phyloP scores from a whole-genome alignment of 2,329 filamentous ascomycete species.

The Didymosphaeria variabile region DNA sequence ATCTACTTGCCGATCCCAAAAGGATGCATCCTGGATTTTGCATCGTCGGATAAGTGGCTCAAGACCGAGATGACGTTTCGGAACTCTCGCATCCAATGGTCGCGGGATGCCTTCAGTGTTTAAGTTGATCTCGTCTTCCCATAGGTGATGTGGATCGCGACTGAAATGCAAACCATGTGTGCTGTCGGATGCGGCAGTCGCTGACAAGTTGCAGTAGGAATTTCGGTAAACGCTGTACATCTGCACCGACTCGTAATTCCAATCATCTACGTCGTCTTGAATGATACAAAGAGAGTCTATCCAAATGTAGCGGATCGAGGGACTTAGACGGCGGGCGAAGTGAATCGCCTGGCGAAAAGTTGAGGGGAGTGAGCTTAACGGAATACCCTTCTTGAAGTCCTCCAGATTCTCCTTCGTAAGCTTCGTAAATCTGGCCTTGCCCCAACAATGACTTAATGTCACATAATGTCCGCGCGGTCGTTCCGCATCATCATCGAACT shows the following conservation, averaged over 20 bases:
- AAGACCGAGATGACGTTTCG: background rate
- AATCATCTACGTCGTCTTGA: background rate
- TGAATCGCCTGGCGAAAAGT: background rate
- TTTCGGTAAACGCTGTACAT: background rate
- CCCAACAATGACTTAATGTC: background rate
- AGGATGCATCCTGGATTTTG: background rate
- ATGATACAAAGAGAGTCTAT: background rate
- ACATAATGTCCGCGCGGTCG: background rate
- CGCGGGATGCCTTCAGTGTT: background rate
- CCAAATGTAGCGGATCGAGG: background rate
- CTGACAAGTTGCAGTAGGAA: background rate
- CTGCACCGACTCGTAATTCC: background rate
- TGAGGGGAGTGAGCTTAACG: background rate
- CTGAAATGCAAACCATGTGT: background rate
- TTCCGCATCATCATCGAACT: background rate
- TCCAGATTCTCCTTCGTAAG: background rate
- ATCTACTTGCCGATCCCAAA: background rate
- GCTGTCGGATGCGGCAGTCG: background rate
- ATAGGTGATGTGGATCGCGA: background rate
- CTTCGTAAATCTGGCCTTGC: background rate
- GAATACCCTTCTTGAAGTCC: background rate
- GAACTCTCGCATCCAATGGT: background rate
- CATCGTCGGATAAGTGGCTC: background rate
- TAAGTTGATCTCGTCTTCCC: background rate
- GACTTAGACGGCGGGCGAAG: background rate